phyloP scores from a whole-genome alignment of 2,329 filamentous ascomycete species.

The Cladophialophora immunda region DNA sequence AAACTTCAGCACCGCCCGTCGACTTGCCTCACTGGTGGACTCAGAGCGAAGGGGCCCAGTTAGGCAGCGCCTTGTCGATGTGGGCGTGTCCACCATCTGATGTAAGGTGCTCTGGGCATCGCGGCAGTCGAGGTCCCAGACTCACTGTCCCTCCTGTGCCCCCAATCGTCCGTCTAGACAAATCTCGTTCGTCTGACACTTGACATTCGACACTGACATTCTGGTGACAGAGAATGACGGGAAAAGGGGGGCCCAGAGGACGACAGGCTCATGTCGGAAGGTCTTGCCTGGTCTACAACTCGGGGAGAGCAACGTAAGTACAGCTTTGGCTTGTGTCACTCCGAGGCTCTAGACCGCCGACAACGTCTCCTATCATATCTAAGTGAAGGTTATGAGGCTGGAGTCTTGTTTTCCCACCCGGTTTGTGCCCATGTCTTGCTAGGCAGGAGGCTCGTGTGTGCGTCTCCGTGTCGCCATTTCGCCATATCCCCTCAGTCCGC shows the following conservation, averaged over 20 bases:
- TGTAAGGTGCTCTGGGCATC: neutral
- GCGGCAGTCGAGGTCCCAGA: neutral
- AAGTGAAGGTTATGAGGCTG: neutral
- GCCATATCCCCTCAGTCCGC: neutral
- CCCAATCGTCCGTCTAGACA: no score
- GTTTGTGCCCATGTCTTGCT: neutral
- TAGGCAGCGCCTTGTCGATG: neutral
- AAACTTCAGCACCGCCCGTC: neutral
- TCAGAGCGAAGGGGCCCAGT: neutral
- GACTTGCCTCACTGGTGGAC: neutral
- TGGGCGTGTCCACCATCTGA: neutral
- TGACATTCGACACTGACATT: no score
- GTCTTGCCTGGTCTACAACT: neutral
- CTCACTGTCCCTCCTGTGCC: neutral
- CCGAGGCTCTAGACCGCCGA: neutral
- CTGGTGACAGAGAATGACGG: neutral
- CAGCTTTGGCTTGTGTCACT: neutral
- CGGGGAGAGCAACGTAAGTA: neutral
- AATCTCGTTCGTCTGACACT: neutral
- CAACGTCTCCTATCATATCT: neutral
- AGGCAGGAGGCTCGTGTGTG: neutral
- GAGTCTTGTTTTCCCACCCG: neutral
- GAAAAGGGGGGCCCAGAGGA: neutral
- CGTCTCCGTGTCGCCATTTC: neutral
- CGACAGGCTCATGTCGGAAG: neutral